phyloP scores from a whole-genome alignment of 2,329 filamentous ascomycete species.

The Aureobasidium sp. region DNA sequence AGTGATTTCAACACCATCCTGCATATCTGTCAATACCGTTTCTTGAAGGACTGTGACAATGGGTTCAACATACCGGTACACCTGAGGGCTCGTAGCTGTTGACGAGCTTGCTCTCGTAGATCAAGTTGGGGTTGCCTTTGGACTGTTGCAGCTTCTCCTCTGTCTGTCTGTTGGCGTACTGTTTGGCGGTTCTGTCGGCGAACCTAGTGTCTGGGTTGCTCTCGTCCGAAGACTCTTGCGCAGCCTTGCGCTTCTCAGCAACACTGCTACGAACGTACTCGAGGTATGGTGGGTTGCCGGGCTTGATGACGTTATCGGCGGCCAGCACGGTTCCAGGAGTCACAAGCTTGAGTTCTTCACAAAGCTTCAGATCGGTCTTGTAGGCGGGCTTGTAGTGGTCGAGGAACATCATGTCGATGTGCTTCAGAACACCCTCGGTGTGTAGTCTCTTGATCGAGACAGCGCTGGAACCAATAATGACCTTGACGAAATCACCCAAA shows the following conservation, averaged over 20 bases:
- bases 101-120: slow-evolving; percentile 56
- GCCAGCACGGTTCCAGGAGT: slow-evolving; percentile 53
- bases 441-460: slow-evolving; percentile 56
- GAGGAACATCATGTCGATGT: slow-evolving; percentile 66
- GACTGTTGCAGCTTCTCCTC: slow-evolving; percentile 35
- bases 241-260: slow-evolving; percentile 48
- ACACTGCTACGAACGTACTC: slow-evolving; percentile 61
- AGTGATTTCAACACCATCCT: slow-evolving; percentile 63
- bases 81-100: slow-evolving; percentile 62
- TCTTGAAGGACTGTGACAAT: background rate
- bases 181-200: slow-evolving; percentile 37
- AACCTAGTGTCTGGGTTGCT: slow-evolving; percentile 31
- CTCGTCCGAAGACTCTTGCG: slow-evolving; percentile 23
- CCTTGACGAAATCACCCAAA: slow-evolving; percentile 59
- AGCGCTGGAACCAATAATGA: slow-evolving; percentile 62
- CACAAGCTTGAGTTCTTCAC: slow-evolving; percentile 61
- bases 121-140: slow-evolving; percentile 53
- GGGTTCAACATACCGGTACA: slow-evolving; percentile 46
- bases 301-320: slow-evolving; percentile 64
- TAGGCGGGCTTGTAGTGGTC: slow-evolving; percentile 78
- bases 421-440: slow-evolving; percentile 42
- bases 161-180: slow-evolving; percentile 40
- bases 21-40: background rate
- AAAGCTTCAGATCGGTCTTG: slow-evolving; percentile 64
- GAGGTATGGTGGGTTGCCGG: slow-evolving; percentile 62